Conservation (phyloP, 1,139 yeast genomes). For the Chernovozyma aurita region DNA sequence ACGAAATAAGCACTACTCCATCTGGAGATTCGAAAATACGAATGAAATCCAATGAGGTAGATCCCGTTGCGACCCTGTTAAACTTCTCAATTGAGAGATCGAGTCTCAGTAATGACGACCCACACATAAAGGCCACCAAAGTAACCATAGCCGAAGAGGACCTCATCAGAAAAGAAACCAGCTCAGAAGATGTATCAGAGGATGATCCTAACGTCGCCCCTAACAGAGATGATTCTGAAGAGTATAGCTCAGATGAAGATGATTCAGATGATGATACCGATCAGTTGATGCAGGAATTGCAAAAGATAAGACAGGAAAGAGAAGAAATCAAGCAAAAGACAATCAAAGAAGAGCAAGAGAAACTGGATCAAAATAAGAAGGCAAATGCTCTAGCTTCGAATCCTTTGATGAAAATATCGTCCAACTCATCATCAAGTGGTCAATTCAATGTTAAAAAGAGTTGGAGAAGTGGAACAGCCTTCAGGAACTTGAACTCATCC, state of each 20-base stretch:
- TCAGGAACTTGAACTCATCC: constrained; percentile 28
- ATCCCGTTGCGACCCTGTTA: not conserved
- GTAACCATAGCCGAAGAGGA: constrained; percentile 7
- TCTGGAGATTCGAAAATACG: not conserved
- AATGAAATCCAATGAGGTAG: not conserved
- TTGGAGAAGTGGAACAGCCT: constrained; percentile 56
- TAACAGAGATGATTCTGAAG: constrained; percentile 14
- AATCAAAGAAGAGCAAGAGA: constrained; percentile 17
- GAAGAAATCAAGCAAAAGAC: constrained; percentile 24
- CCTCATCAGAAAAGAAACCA: constrained; percentile 14
- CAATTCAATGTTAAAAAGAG: constrained; percentile 26
- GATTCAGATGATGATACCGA: constrained; percentile 30
- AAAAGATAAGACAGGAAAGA: constrained; percentile 45
- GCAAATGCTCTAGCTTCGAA: constrained; percentile 29
- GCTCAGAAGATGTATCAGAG: constrained; percentile 14
- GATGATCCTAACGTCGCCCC: constrained; percentile 10
- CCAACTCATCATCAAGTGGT: not conserved
- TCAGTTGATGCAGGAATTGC: constrained; percentile 48
- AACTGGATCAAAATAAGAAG: constrained; percentile 7
- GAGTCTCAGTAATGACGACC: not conserved
- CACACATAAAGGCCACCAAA: not conserved
- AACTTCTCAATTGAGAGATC: not conserved
- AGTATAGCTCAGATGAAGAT: constrained; percentile 6
- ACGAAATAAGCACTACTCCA: not conserved
- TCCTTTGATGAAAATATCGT: constrained; percentile 32